phyloP scores from a whole-genome alignment of 2,329 filamentous ascomycete species.

The Pseudogymnoascus sp. region DNA sequence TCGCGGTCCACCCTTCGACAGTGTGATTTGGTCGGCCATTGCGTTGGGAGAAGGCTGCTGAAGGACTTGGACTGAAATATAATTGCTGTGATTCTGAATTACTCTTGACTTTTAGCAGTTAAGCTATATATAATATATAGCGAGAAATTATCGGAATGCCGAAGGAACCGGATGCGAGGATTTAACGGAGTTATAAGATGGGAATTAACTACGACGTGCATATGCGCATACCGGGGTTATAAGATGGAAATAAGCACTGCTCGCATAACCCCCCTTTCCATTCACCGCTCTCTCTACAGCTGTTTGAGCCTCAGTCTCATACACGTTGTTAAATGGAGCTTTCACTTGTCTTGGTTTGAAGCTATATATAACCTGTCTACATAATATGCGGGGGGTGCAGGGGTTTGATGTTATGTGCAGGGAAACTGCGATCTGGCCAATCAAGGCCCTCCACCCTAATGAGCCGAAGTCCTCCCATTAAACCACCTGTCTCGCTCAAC shows the following conservation, averaged over 20 bases:
- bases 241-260: neutral
- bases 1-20: conserved; percentile 11
- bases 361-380: neutral
- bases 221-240: neutral
- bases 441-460: neutral
- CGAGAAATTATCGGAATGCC: neutral
- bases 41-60: neutral
- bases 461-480: conserved; percentile 4
- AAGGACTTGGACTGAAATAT: neutral
- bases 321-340: neutral
- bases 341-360: neutral
- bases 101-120: neutral
- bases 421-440: neutral
- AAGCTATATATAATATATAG: neutral
- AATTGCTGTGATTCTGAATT: neutral
- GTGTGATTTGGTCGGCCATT: neutral
- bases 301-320: neutral
- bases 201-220: neutral
- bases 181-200: neutral
- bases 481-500: neutral
- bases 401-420: neutral
- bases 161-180: neutral
- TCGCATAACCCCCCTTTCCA: neutral
- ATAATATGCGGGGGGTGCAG: neutral
- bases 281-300: neutral